These are phyloP conservation scores for Phialocephala sp. DNA, from an alignment of 2,329 filamentous ascomycete genomes.

Conservation along the genomic window DNA sequence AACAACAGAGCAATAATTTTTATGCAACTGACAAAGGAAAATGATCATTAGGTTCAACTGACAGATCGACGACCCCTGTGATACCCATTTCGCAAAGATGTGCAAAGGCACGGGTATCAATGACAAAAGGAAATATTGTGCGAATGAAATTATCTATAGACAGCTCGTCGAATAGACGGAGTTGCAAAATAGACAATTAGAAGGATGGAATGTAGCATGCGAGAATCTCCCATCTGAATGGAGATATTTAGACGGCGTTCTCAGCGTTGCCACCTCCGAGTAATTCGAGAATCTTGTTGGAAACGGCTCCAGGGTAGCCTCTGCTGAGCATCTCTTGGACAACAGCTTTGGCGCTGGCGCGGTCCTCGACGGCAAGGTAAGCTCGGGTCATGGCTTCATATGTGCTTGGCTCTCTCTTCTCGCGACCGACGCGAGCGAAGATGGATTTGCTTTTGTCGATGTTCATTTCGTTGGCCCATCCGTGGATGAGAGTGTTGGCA, in stretches of 20 bases:
- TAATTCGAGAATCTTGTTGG: constrained; percentile 91
- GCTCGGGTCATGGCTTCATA: constrained; percentile 99
- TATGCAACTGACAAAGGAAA: constrained; percentile 26
- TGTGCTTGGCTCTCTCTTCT: constrained; percentile 91
- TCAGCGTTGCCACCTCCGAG: constrained; percentile 62
- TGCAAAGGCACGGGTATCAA: constrained; percentile 43
- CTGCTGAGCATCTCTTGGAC: constrained; percentile 90
- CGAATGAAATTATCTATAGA: constrained; percentile 26
- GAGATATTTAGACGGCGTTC: constrained; percentile 25
- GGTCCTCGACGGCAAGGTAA: constrained; percentile 83
- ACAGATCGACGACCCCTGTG: constrained; percentile 15
- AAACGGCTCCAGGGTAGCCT: constrained; percentile 89
- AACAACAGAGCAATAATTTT: constrained; percentile 38
- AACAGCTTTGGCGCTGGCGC: constrained; percentile 74
- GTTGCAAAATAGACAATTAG: constrained; percentile 29
- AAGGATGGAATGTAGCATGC: constrained; percentile 18
- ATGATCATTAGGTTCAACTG: constrained; percentile 8
- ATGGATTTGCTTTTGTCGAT: constrained; percentile 79
- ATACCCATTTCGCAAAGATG: constrained; percentile 39
- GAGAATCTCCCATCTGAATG: constrained; percentile 22
- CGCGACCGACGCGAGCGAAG: constrained; percentile 77
- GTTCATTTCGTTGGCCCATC: constrained; percentile 86
- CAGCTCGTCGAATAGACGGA: constrained; percentile 15
- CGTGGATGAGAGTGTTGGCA: constrained; percentile 96
- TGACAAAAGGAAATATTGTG: constrained; percentile 36